These are phyloP conservation scores for Nothopassalora personata DNA, from an alignment of 2,329 filamentous ascomycete genomes.

Conservation along the genomic window DNA sequence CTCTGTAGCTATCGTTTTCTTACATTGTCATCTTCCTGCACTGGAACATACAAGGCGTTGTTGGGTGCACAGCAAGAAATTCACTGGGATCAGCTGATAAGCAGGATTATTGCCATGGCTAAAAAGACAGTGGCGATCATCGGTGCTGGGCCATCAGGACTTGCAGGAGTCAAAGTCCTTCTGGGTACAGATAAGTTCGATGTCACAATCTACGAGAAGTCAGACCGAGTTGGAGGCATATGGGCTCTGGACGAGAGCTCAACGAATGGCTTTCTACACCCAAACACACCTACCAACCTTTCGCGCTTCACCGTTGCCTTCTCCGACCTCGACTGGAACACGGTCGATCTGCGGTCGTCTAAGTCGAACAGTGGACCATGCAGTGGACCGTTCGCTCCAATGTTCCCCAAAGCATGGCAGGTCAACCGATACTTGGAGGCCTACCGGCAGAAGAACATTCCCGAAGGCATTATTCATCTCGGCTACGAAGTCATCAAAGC, in stretches of 20 bases:
- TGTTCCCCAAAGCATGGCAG: slow-evolving; percentile 72
- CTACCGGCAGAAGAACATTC: slow-evolving; percentile 58
- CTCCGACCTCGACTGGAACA: slow-evolving; percentile 64
- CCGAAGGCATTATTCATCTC: slow-evolving; percentile 46
- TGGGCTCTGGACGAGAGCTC: slow-evolving; percentile 53
- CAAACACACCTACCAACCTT: slow-evolving; percentile 59
- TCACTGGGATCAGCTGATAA: not conserved
- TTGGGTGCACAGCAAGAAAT: not conserved
- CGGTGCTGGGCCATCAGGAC: slow-evolving; percentile 42
- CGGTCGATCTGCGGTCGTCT: slow-evolving; percentile 32
- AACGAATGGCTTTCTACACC: slow-evolving; percentile 53
- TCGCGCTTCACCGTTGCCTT: slow-evolving; percentile 66
- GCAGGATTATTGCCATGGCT: not conserved
- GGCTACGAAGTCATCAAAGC: slow-evolving; percentile 18
- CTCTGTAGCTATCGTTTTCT: not conserved
- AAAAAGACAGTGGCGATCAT: slow-evolving; percentile 37
- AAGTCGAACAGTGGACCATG: not conserved
- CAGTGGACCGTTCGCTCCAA: slow-evolving; percentile 42
- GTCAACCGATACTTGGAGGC: slow-evolving; percentile 65
- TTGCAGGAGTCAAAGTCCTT: slow-evolving; percentile 58
- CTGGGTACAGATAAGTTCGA: slow-evolving; percentile 56
- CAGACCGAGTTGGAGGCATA: slow-evolving; percentile 65
- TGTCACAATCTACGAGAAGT: slow-evolving; percentile 66
- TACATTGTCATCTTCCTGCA: not conserved
- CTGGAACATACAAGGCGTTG: too few species aligned